Evolutionary conservation across 306 rosid species (phyloP).

Genomic region (Herpetospermum pedunculosum): DNA sequence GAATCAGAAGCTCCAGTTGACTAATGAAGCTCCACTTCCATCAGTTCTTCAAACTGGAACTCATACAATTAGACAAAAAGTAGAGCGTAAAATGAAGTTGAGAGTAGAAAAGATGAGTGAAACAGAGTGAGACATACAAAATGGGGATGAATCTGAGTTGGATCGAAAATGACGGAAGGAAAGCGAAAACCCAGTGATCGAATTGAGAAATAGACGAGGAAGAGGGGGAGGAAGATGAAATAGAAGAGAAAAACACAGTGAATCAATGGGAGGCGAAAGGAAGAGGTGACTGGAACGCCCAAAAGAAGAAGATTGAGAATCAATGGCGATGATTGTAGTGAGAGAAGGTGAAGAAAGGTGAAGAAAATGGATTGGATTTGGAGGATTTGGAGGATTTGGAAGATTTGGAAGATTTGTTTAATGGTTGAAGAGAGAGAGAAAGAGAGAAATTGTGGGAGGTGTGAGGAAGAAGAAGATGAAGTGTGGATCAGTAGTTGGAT

Average conservation of each 20-base stretch:
- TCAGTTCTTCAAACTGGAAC: neutral
- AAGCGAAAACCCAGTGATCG: neutral
- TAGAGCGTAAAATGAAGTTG: neutral
- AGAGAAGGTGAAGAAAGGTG: neutral
- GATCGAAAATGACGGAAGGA: slow-evolving; percentile 36
- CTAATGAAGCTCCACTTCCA: neutral
- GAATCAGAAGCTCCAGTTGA: neutral
- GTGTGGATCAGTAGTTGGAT: slow-evolving; percentile 13
- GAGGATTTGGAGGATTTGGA: too few relatives aligned
- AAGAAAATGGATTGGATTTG: slow-evolving; percentile 6
- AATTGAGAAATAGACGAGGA: neutral
- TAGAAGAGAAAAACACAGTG: slow-evolving; percentile 18
- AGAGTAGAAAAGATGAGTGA: neutral
- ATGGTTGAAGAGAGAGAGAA: slow-evolving; percentile 12
- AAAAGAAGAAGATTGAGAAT: neutral
- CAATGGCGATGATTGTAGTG: slow-evolving; percentile 14
- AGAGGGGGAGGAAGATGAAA: slow-evolving; percentile 9
- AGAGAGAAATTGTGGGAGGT: slow-evolving; percentile 6
- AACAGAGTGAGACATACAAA: neutral
- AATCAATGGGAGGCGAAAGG: slow-evolving; percentile 24
- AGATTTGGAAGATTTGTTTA: slow-evolving; percentile 1
- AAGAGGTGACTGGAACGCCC: neutral
- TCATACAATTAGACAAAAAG: neutral
- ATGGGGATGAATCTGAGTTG: slow-evolving; percentile 15
- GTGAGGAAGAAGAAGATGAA: slow-evolving; percentile 18